phyloP scores from a whole-genome alignment of 371 early-diverging fungal genomes.

The Mortierella sp. region DNA sequence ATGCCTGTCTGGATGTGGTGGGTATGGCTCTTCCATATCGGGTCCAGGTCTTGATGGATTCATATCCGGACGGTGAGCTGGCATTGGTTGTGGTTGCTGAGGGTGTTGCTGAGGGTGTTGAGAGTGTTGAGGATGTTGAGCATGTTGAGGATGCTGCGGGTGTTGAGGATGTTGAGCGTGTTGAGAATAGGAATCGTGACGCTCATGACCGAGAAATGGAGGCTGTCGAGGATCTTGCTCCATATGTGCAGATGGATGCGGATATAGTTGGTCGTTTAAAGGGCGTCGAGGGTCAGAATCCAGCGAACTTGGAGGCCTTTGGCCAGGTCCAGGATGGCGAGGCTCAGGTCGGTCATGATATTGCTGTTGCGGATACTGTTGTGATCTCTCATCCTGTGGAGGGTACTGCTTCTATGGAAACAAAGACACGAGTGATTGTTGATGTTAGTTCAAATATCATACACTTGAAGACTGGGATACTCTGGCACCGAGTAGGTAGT shows the following conservation, averaged over 20 bases:
- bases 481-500: not conserved
- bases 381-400: slow-evolving; percentile 13
- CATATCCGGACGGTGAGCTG: too few relatives aligned
- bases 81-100: too few relatives aligned
- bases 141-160: slow-evolving; percentile 1
- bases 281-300: slow-evolving; percentile 5
- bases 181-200: slow-evolving; percentile 12
- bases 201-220: slow-evolving; percentile 21
- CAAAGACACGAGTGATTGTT: not conserved
- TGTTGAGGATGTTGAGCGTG: slow-evolving; percentile 5
- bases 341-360: slow-evolving; percentile 18
- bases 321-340: slow-evolving; percentile 1
- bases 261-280: slow-evolving; percentile 1
- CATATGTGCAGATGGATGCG: slow-evolving; percentile 1
- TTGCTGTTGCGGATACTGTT: slow-evolving; percentile 9
- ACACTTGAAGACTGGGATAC: too few relatives aligned
- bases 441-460: too few relatives aligned
- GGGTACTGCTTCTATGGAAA: not conserved
- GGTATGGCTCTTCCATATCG: slow-evolving; percentile 9
- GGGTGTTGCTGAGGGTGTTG: slow-evolving; percentile 5
- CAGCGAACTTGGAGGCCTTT: slow-evolving; percentile 7
- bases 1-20: slow-evolving; percentile 7
- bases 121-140: slow-evolving; percentile 1
- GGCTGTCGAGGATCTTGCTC: slow-evolving; percentile 18
- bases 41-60: slow-evolving; percentile 3